These are phyloP conservation scores for Xerocomellus chrysenteron DNA, from an alignment of 768 basidiomycete species.

Conservation along the genomic window DNA sequence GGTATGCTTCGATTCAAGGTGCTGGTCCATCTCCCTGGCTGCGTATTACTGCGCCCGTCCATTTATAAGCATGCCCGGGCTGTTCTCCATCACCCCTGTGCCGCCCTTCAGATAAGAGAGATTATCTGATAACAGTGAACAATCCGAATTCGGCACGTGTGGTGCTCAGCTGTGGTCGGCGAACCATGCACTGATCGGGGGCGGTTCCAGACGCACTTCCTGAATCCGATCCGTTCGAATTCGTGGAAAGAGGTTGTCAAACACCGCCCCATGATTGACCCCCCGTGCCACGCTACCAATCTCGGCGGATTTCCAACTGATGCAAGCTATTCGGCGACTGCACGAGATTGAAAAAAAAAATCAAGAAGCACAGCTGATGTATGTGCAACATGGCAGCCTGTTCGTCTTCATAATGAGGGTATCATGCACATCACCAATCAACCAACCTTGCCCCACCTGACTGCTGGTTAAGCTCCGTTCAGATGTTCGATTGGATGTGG, in stretches of 20 bases:
- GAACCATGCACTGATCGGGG: slow-evolving; percentile 29
- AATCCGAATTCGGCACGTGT: slow-evolving; percentile 9
- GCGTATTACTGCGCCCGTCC: slow-evolving; percentile 22
- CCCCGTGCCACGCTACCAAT: slow-evolving; percentile 8
- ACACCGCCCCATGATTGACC: slow-evolving; percentile 23
- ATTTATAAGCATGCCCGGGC: slow-evolving; percentile 1
- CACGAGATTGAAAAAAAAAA: neutral
- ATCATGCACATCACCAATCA: slow-evolving; percentile 10
- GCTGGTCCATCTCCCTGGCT: slow-evolving; percentile 11
- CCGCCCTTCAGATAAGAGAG: neutral
- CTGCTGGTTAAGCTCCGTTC: slow-evolving; percentile 28
- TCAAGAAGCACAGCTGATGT: slow-evolving; percentile 1
- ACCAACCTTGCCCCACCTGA: slow-evolving; percentile 7
- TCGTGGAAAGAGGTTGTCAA: slow-evolving; percentile 18
- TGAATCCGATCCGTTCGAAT: slow-evolving; percentile 14
- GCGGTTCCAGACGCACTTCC: slow-evolving; percentile 20
- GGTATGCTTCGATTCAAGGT: slow-evolving; percentile 14
- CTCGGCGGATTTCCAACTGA: slow-evolving; percentile 8
- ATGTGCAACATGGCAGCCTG: slow-evolving; percentile 7
- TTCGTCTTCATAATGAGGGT: slow-evolving; percentile 10
- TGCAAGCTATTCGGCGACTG: slow-evolving; percentile 18
- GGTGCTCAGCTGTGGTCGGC: slow-evolving; percentile 28
- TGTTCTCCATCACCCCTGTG: slow-evolving; percentile 11
- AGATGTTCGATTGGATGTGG: slow-evolving; percentile 14
- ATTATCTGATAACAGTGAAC: slow-evolving; percentile 21